Conservation (phyloP, 139 green algal genomes). For the Micractinium sp. region DNA sequence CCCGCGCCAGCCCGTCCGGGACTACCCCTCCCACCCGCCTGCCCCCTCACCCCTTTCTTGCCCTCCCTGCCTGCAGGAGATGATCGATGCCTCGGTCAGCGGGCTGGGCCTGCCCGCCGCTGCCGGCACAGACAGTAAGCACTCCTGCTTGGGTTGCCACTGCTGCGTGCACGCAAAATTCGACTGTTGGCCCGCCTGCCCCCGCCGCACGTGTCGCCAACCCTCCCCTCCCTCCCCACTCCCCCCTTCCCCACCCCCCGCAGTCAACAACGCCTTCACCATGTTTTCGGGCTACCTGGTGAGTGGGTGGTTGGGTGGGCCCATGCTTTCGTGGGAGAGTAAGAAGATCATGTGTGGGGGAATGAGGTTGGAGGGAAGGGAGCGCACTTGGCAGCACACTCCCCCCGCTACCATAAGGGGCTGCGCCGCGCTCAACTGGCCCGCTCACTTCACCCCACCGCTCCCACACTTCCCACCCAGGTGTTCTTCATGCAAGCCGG, state of each 20-base stretch:
- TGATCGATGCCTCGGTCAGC: not conserved
- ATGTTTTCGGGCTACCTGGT: slow-evolving; percentile 35
- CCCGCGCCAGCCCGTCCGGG: not conserved
- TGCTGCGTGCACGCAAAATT: not conserved
- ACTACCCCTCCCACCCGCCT: not conserved
- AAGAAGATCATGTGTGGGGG: not conserved
- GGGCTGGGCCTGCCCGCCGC: not conserved
- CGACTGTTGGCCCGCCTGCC: not conserved
- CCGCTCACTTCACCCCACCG: not conserved
- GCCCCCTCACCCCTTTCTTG: not conserved
- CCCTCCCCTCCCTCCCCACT: too few relatives aligned
- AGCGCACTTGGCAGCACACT: not conserved
- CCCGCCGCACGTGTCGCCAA: not conserved
- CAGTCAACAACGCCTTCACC: slow-evolving; percentile 37
- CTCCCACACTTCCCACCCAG: slow-evolving; percentile 8
- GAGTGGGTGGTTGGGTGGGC: too few relatives aligned
- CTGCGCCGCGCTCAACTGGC: not conserved
- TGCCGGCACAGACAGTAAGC: not conserved
- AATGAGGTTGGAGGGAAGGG: not conserved
- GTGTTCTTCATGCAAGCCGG: slow-evolving; percentile 89
- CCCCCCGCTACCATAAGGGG: too few relatives aligned
- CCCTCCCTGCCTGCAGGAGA: not conserved
- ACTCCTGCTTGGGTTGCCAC: not conserved
- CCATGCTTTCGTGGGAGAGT: too few relatives aligned
- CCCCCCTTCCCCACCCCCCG: not conserved